These are phyloP conservation scores for Gyrodon lividus DNA, from an alignment of 768 basidiomycete genomes.

Conservation along the genomic window DNA sequence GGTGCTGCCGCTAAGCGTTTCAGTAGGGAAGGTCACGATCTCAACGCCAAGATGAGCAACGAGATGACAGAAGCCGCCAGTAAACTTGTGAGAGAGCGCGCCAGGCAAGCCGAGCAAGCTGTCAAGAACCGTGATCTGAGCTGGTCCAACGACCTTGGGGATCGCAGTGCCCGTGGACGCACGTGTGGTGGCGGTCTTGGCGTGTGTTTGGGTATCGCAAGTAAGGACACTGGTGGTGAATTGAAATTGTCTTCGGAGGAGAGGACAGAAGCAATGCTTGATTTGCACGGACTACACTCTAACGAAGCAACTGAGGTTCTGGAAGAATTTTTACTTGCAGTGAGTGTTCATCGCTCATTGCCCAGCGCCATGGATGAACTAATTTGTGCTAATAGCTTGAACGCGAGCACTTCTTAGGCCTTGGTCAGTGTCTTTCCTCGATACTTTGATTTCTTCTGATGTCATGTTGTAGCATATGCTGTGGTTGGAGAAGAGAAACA, in stretches of 20 bases:
- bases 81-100: slow-evolving; percentile 83
- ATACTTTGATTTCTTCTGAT: slow-evolving; percentile 5
- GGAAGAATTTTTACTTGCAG: slow-evolving; percentile 84
- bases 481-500: slow-evolving; percentile 97
- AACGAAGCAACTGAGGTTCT: slow-evolving; percentile 90
- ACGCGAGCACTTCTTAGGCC: slow-evolving; percentile 81
- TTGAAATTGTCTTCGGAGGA: slow-evolving; percentile 74
- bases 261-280: slow-evolving; percentile 82
- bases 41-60: slow-evolving; percentile 85
- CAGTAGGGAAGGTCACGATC: slow-evolving; percentile 88
- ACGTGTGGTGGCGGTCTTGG: slow-evolving; percentile 80
- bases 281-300: slow-evolving; percentile 91
- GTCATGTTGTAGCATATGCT: slow-evolving; percentile 59
- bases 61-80: slow-evolving; percentile 86
- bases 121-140: slow-evolving; percentile 65
- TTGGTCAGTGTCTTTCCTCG: slow-evolving; percentile 50
- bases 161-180: slow-evolving; percentile 73
- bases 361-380: slow-evolving; percentile 11
- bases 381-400: slow-evolving; percentile 57
- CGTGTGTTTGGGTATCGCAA: slow-evolving; percentile 83
- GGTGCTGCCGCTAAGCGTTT: slow-evolving; percentile 95
- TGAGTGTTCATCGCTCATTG: slow-evolving; percentile 42
- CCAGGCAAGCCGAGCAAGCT: slow-evolving; percentile 70
- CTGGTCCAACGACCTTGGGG: slow-evolving; percentile 84
- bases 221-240: slow-evolving; percentile 51